Percentiles rank a stretch among this genome's conserved stretches.
Evolutionary conservation across 768 basidiomycete species (phyloP).

Genomic region (Podaxis pistillaris): DNA sequence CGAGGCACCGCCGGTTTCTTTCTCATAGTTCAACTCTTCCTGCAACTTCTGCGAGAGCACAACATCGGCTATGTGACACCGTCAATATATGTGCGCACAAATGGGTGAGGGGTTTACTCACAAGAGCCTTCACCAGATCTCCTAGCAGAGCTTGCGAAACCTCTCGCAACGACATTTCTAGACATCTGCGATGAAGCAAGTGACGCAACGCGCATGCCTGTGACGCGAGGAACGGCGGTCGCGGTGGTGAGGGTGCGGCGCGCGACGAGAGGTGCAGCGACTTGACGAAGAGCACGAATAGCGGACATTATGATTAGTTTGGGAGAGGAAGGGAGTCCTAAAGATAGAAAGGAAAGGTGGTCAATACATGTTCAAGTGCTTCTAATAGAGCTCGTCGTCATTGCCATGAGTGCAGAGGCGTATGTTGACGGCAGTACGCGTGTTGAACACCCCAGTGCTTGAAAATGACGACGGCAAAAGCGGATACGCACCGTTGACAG

Average conservation of each 20-base stretch:
- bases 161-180: slow-evolving; percentile 28
- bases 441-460: neutral
- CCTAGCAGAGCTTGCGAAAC: slow-evolving; percentile 46
- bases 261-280: slow-evolving; percentile 39
- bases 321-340: neutral
- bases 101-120: slow-evolving; percentile 25
- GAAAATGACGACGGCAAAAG: neutral
- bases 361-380: neutral
- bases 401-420: neutral
- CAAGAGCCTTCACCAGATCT: slow-evolving; percentile 45
- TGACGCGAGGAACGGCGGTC: slow-evolving; percentile 20
- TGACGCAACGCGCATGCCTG: slow-evolving; percentile 28
- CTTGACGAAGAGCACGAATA: slow-evolving; percentile 58
- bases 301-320: slow-evolving; percentile 40
- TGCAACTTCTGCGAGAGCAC: slow-evolving; percentile 70
- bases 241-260: slow-evolving; percentile 31
- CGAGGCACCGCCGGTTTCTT: slow-evolving; percentile 44
- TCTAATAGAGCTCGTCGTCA: neutral
- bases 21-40: slow-evolving; percentile 87
- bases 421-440: neutral
- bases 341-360: neutral
- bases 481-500: neutral
- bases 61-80: slow-evolving; percentile 56
- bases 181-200: slow-evolving; percentile 18
- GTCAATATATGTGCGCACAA: neutral